Percentiles rank a stretch among this genome's conserved stretches.
Conservation (phyloP, 805 yeast genomes). For the Pichia cabralensis region DNA sequence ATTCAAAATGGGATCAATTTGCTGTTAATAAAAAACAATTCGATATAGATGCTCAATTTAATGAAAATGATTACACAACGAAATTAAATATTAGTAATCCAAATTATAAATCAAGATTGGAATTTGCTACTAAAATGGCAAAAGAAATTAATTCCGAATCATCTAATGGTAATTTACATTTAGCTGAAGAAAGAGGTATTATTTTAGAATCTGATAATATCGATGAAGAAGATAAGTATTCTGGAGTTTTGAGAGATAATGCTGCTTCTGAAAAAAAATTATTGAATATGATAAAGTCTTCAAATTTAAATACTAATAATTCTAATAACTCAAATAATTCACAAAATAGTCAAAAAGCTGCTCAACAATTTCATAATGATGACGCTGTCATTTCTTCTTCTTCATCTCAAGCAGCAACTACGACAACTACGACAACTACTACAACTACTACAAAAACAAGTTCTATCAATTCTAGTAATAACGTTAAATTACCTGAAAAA, state of each 20-base stretch:
- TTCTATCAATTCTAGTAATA: neutral
- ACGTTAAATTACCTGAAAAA: neutral
- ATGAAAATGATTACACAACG: constrained; percentile 84
- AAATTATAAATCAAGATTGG: constrained; percentile 53
- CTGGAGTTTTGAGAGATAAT: constrained; percentile 69
- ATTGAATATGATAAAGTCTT: constrained; percentile 15
- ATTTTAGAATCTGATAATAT: constrained; percentile 70
- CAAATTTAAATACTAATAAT: neutral
- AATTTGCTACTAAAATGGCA: constrained; percentile 71
- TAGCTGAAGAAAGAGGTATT: constrained; percentile 87
- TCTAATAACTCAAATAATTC: neutral
- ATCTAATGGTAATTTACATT: constrained; percentile 58
- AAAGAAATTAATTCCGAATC: constrained; percentile 68
- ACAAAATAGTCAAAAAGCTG: constrained; percentile 2
- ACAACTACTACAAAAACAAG: neutral
- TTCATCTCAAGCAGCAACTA: neutral
- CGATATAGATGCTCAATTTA: constrained; percentile 76
- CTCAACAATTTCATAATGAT: neutral
- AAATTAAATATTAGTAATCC: constrained; percentile 60
- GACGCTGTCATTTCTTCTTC: no score
- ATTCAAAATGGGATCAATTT: constrained; percentile 79
- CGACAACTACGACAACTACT: neutral
- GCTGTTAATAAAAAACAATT: constrained; percentile 82
- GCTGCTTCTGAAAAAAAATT: constrained; percentile 18
- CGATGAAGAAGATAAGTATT: constrained; percentile 94